A percentile compares a stretch with the other conserved stretches of the same genome.
These are phyloP conservation scores for Elsinoe batatas DNA, from an alignment of 2,329 filamentous ascomycete genomes.

Conservation along the genomic window DNA sequence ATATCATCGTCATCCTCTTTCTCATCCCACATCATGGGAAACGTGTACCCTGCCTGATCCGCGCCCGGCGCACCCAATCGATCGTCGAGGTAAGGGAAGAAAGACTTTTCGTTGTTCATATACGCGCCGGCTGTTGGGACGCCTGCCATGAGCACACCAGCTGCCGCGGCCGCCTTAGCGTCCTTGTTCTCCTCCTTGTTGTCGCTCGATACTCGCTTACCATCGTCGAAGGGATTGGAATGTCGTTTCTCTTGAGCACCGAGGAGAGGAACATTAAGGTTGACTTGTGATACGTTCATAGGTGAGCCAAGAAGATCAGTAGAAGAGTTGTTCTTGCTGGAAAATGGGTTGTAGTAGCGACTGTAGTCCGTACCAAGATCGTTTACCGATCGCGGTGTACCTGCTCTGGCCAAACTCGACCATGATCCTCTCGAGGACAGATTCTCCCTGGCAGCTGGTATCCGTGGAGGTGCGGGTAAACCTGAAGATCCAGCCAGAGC, in stretches of 20 bases:
- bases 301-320: slow-evolving; percentile 22
- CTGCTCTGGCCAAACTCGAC: slow-evolving; percentile 21
- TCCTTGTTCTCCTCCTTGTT: slow-evolving; percentile 17
- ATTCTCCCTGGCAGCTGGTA: slow-evolving; percentile 16
- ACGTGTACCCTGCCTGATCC: slow-evolving; percentile 32
- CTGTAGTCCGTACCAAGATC: slow-evolving; percentile 30
- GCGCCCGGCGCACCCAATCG: slow-evolving; percentile 35
- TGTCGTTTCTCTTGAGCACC: slow-evolving; percentile 20
- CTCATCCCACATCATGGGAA: slow-evolving; percentile 41
- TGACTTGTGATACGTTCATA: slow-evolving; percentile 19
- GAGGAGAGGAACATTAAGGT: slow-evolving; percentile 16
- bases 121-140: not conserved
- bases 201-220: slow-evolving; percentile 21
- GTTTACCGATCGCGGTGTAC: slow-evolving; percentile 26
- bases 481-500: slow-evolving; percentile 14
- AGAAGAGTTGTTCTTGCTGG: slow-evolving; percentile 26
- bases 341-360: slow-evolving; percentile 31
- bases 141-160: slow-evolving; percentile 12
- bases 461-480: slow-evolving; percentile 13
- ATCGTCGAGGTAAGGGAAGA: slow-evolving; percentile 38
- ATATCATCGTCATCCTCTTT: slow-evolving; percentile 45
- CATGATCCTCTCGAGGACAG: slow-evolving; percentile 21
- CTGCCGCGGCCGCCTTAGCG: slow-evolving; percentile 15
- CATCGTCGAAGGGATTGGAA: slow-evolving; percentile 27
- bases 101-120: slow-evolving; percentile 27